Evolutionary conservation across 1,139 yeast genomes (phyloP).

Genomic region (Kazachstania sp.): DNA sequence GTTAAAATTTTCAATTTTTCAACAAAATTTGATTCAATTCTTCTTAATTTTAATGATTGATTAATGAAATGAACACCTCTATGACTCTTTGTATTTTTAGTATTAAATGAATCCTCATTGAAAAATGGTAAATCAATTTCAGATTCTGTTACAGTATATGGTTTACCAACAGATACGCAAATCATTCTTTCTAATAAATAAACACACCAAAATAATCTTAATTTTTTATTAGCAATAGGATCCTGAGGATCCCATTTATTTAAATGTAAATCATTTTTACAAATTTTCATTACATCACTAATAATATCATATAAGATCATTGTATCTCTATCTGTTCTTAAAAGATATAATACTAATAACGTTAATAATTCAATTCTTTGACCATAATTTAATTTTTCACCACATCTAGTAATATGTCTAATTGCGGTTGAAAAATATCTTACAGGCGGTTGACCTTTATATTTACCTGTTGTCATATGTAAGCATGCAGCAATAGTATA

Average conservation of each 20-base stretch:
- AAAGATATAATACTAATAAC: conserved; percentile 42
- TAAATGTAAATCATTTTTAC: conserved; percentile 32
- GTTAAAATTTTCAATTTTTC: conserved; percentile 39
- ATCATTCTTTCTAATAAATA: conserved; percentile 48
- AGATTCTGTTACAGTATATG: conserved; percentile 40
- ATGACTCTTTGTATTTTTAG: conserved; percentile 10
- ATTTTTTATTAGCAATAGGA: conserved; percentile 31
- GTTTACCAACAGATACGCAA: conserved; percentile 47
- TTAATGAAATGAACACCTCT: conserved; percentile 40
- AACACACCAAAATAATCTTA: conserved; percentile 52
- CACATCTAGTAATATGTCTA: conserved; percentile 42
- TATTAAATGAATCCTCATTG: conserved; percentile 23
- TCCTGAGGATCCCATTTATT: conserved; percentile 35
- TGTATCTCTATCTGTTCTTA: conserved; percentile 50
- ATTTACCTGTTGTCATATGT: conserved; percentile 44
- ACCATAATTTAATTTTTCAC: conserved; percentile 32
- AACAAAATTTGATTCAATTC: conserved; percentile 49
- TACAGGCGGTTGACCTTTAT: conserved; percentile 41
- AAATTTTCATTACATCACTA: conserved; percentile 40
- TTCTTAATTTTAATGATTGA: conserved; percentile 43
- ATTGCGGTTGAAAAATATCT: conserved; percentile 47
- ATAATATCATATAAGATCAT: conserved; percentile 43
- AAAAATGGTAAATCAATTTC: conserved; percentile 43
- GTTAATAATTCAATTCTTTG: conserved; percentile 44
- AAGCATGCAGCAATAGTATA: conserved; percentile 42